Conservation (phyloP, 257 asterid species). For the Handroanthus guayacan region DNA sequence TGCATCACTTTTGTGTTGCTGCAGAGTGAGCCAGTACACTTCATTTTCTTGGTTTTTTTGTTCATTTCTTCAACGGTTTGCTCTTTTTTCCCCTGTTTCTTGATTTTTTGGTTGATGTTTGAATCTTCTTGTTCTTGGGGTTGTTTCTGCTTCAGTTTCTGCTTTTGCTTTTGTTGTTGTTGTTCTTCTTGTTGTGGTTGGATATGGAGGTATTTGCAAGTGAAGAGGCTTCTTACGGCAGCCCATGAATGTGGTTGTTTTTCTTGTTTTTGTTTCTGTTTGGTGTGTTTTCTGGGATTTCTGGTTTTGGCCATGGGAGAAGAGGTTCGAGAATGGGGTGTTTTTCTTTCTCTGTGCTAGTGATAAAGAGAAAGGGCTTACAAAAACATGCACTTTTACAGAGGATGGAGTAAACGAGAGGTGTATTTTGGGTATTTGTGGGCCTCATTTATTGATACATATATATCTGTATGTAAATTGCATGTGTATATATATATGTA, state of each 20-base stretch:
- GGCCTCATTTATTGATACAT: constrained; percentile 23
- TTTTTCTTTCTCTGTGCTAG: neutral
- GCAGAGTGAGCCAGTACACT: constrained; percentile 85
- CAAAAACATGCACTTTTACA: constrained; percentile 43
- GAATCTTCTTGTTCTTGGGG: constrained; percentile 9
- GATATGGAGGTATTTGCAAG: constrained; percentile 83
- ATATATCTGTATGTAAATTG: neutral
- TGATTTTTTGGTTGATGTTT: constrained; percentile 18
- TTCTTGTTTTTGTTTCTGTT: constrained; percentile 41
- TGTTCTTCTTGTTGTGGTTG: constrained; percentile 48
- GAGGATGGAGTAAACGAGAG: constrained; percentile 32
- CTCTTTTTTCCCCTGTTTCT: constrained; percentile 35
- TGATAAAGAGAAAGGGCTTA: constrained; percentile 36
- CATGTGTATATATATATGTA: neutral
- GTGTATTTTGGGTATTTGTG: constrained; percentile 40
- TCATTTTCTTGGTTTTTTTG: constrained; percentile 64
- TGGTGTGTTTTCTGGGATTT: constrained; percentile 45
- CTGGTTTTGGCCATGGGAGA: constrained; percentile 65
- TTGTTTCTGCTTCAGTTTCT: constrained; percentile 33
- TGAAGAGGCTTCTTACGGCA: constrained; percentile 80
- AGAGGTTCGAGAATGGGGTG: constrained; percentile 19
- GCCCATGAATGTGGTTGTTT: constrained; percentile 88
- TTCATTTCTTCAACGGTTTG: constrained; percentile 42
- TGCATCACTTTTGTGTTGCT: constrained; percentile 87
- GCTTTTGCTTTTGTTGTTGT: constrained; percentile 30